phyloP scores from a whole-genome alignment of 441 rosid species.

The Euphorbia corollata region DNA sequence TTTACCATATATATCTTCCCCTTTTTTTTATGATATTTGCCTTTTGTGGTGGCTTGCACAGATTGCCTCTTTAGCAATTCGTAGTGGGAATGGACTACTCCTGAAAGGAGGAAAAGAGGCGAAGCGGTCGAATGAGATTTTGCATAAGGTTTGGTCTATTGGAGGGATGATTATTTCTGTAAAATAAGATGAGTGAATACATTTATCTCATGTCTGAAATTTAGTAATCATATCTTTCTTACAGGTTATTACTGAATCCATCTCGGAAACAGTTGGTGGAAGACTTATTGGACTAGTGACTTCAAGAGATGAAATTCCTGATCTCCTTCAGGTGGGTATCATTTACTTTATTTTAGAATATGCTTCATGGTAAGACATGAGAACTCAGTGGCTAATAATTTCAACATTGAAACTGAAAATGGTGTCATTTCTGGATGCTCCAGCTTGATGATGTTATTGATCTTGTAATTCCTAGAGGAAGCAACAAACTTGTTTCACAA shows the following conservation, averaged over 20 bases:
- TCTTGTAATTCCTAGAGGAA: constrained; percentile 98
- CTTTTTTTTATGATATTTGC: constrained; percentile 17
- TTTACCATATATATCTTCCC: not conserved
- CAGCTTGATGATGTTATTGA: constrained; percentile 99
- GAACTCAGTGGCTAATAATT: constrained; percentile 1
- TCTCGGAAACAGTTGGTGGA: constrained; percentile 67
- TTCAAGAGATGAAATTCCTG: constrained; percentile 92
- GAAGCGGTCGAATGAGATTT: constrained; percentile 76
- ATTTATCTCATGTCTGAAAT: not conserved
- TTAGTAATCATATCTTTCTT: not conserved
- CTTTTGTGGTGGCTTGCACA: constrained; percentile 31
- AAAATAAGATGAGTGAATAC: not conserved
- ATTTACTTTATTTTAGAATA: constrained; percentile 8
- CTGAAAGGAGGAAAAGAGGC: constrained; percentile 98
- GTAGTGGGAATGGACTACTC: constrained; percentile 91
- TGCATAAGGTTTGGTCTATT: constrained; percentile 61
- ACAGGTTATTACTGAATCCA: constrained; percentile 81
- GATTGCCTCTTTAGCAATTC: constrained; percentile 93
- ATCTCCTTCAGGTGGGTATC: constrained; percentile 71
- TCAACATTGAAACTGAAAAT: constrained; percentile 8
- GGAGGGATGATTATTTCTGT: constrained; percentile 7
- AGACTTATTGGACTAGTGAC: constrained; percentile 88
- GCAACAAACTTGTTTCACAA: constrained; percentile 89
- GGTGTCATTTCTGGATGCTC: constrained; percentile 24
- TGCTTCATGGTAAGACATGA: constrained; percentile 1